Conservation (phyloP, 2,329 filamentous ascomycete genomes). For the Drechslera avenae region DNA sequence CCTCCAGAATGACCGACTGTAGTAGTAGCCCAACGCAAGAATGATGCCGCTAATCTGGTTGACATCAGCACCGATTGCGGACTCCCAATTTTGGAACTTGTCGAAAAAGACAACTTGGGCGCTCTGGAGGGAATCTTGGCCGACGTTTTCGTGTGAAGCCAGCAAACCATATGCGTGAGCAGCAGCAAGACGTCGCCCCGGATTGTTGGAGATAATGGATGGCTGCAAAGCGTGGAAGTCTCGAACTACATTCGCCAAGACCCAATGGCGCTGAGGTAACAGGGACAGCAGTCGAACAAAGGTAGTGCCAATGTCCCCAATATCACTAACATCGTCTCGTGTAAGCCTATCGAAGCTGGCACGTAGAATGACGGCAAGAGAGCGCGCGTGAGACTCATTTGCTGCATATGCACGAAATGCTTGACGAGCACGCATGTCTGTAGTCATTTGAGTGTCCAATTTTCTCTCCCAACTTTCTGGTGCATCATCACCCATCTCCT, state of each 20-base stretch:
- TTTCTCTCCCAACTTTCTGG: slow-evolving; percentile 86
- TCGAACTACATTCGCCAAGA: slow-evolving; percentile 34
- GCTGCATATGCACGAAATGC: slow-evolving; percentile 60
- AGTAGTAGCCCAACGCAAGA: slow-evolving; percentile 62
- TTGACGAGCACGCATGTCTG: slow-evolving; percentile 68
- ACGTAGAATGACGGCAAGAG: slow-evolving; percentile 51
- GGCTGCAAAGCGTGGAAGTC: slow-evolving; percentile 59
- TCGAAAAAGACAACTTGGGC: slow-evolving; percentile 55
- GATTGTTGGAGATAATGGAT: slow-evolving; percentile 73
- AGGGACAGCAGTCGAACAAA: slow-evolving; percentile 63
- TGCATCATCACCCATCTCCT: slow-evolving; percentile 56
- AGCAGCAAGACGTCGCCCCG: slow-evolving; percentile 67
- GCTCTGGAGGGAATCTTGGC: slow-evolving; percentile 50
- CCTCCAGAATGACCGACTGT: slow-evolving; percentile 64
- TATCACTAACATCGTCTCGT: slow-evolving; percentile 47
- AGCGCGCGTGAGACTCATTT: slow-evolving; percentile 38
- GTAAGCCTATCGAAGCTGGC: slow-evolving; percentile 54
- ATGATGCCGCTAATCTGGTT: slow-evolving; percentile 66
- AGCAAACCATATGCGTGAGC: slow-evolving; percentile 78
- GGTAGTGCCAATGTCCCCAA: slow-evolving; percentile 54
- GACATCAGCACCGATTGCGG: slow-evolving; percentile 63
- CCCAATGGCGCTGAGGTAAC: slow-evolving; percentile 55
- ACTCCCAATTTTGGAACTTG: slow-evolving; percentile 59
- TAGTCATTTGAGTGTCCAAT: slow-evolving; percentile 73
- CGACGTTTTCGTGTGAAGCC: slow-evolving; percentile 63